Base-by-base conservation (phyloP, 2,329 filamentous ascomycete species). In the Alternaria incomplexa region DNA sequence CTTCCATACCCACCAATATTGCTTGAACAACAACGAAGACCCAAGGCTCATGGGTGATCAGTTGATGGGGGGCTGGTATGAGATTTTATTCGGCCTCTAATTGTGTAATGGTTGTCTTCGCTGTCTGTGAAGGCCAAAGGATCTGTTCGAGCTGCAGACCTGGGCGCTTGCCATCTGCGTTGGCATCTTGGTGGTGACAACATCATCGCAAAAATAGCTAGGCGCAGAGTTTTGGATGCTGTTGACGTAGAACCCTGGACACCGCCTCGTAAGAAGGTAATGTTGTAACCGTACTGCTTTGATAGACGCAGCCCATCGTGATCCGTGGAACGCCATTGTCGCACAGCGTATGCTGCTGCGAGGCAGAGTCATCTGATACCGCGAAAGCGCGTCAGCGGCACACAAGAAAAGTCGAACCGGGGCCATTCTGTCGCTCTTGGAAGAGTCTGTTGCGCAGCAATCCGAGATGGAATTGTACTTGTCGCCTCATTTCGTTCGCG, bases 311-410 rank as follows among this genome's bases (percentile, higher is more conserved):
- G 30, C 44, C 22, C 15, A 32, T 17, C n/a, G 44, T 30, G 45
- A 28, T 17, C n/a, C 17, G 17, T 23, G 5, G 13, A 8, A 50
- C n/a, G 32, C 30, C 26, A 47, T 13, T 43, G 44, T 60, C 15
- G 32, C 30, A 60, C 58, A 45, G 20, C 44, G 51, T 59, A 0
- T 40, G 30, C 58, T 45, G 50, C 40, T 62, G 55, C 40, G 22
- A 26, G 15, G 20, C 22, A 26, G 51, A 44, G 58, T 59, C 51
- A 57, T 62, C 25, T 62, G 62, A 62, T 56, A 56, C 20, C 56
- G 58, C 55, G 46, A 53, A 28, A 55, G 45, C 25, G 26, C 17
- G 51, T 26, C 13, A 46, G 46, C 22, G 45, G 51, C 30, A 43
- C 30, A 26, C 45, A 23, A 12, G n/a, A 6, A 17, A 44, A 11